Conservation (phyloP, 108 stramenopile species). For the Pinguiococcus pyrenoidosus region DNA sequence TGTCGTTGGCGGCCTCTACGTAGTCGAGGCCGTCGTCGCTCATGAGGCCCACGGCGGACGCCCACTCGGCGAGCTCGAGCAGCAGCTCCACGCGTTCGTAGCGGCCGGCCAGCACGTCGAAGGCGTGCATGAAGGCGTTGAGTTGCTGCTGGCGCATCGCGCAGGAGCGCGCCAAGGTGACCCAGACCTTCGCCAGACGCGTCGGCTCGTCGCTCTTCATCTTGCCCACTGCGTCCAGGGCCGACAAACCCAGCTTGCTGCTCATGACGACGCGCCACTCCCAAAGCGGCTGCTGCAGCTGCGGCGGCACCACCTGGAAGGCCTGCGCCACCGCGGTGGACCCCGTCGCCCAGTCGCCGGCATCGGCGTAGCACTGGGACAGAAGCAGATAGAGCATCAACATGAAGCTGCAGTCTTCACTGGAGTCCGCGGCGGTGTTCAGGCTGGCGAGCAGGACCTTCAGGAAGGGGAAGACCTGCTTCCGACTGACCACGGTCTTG, state of each 20-base stretch:
- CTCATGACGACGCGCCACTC: constrained; percentile 7
- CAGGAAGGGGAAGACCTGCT: too few relatives aligned
- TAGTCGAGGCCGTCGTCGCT: too few relatives aligned
- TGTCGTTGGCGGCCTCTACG: too few relatives aligned
- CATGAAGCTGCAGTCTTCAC: too few relatives aligned
- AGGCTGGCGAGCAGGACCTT: too few relatives aligned
- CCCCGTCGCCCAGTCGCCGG: constrained; percentile 2
- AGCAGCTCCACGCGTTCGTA: constrained; percentile 16
- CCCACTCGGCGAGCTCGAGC: constrained; percentile 25
- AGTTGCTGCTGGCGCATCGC: constrained; percentile 8
- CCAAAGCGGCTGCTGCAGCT: constrained; percentile 7
- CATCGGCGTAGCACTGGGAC: constrained; percentile 13
- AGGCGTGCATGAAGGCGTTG: constrained; percentile 4
- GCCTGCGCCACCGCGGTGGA: constrained; percentile 4
- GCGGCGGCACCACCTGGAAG: neutral
- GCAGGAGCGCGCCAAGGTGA: constrained; percentile 9
- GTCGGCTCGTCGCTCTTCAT: constrained; percentile 13
- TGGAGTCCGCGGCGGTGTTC: too few relatives aligned
- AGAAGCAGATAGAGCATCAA: too few relatives aligned
- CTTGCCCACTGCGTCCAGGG: constrained; percentile 5
- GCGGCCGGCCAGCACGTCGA: neutral
- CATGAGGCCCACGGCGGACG: too few relatives aligned
- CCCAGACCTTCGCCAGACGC: constrained; percentile 9
- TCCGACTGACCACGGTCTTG: too few relatives aligned
- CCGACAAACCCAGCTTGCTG: constrained; percentile 5